A percentile compares a stretch with the other conserved stretches of the same genome.
Conservation (phyloP, 768 basidiomycete species). For the Zangia roseola region DNA sequence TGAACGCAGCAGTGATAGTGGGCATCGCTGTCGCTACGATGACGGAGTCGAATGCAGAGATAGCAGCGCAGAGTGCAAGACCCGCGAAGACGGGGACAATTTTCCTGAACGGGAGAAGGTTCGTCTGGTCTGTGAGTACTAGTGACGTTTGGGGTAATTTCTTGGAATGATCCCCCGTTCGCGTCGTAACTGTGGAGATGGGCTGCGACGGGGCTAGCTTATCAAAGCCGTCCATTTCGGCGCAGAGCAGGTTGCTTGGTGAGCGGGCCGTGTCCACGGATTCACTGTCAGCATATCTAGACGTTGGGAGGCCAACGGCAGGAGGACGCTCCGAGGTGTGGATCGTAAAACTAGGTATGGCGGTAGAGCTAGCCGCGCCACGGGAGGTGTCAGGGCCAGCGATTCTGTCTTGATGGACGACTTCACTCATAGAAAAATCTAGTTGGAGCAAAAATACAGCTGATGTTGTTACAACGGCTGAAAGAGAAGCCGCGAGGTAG, state of each 20-base stretch:
- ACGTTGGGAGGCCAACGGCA: background rate
- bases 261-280: background rate
- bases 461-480: background rate
- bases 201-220: slow-evolving; percentile 2
- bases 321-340: background rate
- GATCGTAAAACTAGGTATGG: background rate
- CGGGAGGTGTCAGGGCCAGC: background rate
- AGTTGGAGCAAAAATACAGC: background rate
- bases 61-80: slow-evolving; percentile 58
- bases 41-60: slow-evolving; percentile 66
- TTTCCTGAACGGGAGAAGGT: slow-evolving; percentile 64
- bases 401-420: background rate
- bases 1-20: slow-evolving; percentile 63
- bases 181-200: slow-evolving; percentile 4
- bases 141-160: slow-evolving; percentile 1
- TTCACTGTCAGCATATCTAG: background rate
- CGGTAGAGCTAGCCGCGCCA: background rate
- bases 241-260: background rate
- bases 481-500: background rate
- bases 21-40: slow-evolving; percentile 76
- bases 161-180: background rate
- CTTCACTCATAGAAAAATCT: background rate
- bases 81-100: slow-evolving; percentile 62
- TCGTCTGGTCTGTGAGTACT: slow-evolving; percentile 69
- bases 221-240: slow-evolving; percentile 1